Evolutionary conservation across 75 land plant species (phyloP).

Genomic region (Larix kaempferi): DNA sequence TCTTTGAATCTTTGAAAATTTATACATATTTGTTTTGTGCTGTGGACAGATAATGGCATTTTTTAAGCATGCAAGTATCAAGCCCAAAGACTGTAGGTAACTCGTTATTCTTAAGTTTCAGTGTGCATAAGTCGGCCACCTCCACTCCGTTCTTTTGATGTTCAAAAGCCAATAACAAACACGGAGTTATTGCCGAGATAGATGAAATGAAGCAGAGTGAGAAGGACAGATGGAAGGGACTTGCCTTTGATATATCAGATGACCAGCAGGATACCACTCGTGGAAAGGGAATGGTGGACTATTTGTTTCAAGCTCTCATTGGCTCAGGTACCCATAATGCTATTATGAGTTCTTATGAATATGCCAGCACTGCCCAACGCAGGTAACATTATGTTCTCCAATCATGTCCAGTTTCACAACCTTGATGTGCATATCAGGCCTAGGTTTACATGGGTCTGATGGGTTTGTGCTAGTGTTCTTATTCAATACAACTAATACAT

Average conservation of each 20-base stretch:
- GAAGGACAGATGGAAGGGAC: constrained; percentile 74
- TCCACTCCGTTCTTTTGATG: background rate
- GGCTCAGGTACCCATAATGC: constrained; percentile 87
- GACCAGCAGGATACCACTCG: constrained; percentile 94
- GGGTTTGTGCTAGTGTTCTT: background rate
- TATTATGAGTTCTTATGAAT: constrained; percentile 76
- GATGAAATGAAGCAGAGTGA: constrained; percentile 36
- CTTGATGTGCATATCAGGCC: background rate
- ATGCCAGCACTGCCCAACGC: constrained; percentile 77
- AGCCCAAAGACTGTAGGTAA: background rate
- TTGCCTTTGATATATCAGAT: constrained; percentile 76
- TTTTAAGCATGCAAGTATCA: background rate
- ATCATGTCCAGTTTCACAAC: background rate
- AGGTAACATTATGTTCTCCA: constrained; percentile 29
- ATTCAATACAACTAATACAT: background rate
- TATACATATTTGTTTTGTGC: background rate
- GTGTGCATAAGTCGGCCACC: background rate
- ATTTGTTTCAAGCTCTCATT: constrained; percentile 80
- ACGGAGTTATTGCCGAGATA: constrained; percentile 48
- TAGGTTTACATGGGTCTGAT: background rate
- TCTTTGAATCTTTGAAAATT: background rate
- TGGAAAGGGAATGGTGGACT: constrained; percentile 92
- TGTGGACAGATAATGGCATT: background rate
- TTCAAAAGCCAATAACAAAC: constrained; percentile 14
- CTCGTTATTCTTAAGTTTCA: background rate